Base-by-base conservation (phyloP, 305 asterid species). In the Fraxinus xanthoxyloides region DNA sequence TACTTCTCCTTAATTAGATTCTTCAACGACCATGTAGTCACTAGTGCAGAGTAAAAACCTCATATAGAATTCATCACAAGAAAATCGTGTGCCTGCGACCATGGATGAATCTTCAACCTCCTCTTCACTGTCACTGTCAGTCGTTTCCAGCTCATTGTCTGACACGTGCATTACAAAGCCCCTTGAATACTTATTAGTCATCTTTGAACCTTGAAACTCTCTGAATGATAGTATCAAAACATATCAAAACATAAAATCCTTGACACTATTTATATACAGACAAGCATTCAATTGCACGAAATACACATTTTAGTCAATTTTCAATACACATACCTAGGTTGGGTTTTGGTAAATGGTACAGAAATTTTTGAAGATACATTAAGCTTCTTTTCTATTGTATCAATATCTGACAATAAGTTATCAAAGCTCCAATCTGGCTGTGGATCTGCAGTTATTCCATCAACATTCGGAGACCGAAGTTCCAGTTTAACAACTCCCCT, bases 371-470 rank as follows among this genome's bases (percentile, higher is more conserved):
- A 80, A 73, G 81, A 73, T 28, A 51, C 75, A 82, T 84, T 86
- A 81, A 87, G 86, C 86, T 81, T 90, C 70, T 90, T 87, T 81
- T 94, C 91, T 48, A 90, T 89, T 23, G 89, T 86, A 34, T 87
- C 88, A 36, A 93, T 90, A 89, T 95, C 98, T 21, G 76, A 83
- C 7, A 92, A 78, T 84, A 92, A 88, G 80, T 85, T 84, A 80
- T 90, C 93, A 8, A 92, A 86, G 38, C 91, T 95, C 97, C 97
- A 95, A 86, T 95, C 95, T 0, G 98, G 98, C 38, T 91, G 91
- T 15, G 99, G 98, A 87, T 92, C 97, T 76, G 91, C 85, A 0
- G 95, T 84, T 28, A 93, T 84, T 63, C 94, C 94, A 61, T 91
- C 87, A 17, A 92, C 88, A 21, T 73, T 84, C 0, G 92, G 91